Evolutionary conservation across 2,329 filamentous ascomycete genomes (phyloP).

Genomic region (Ceratocystis cubensis): DNA sequence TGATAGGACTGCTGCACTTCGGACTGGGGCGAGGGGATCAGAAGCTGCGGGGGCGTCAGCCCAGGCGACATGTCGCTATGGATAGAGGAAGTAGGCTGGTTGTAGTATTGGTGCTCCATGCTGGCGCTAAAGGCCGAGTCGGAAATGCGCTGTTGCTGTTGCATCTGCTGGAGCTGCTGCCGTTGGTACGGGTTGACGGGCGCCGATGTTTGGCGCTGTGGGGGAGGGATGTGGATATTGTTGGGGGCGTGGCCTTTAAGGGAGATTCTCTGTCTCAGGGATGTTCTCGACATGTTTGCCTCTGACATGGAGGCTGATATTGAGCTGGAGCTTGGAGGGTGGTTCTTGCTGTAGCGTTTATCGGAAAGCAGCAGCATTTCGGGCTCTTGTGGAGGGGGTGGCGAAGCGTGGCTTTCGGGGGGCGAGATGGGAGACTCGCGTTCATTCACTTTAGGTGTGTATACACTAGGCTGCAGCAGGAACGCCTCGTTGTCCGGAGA

Average conservation of each 20-base stretch:
- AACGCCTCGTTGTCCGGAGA: slow-evolving; percentile 26
- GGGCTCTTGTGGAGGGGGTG: slow-evolving; percentile 13
- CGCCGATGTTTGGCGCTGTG: slow-evolving; percentile 29
- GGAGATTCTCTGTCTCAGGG: slow-evolving; percentile 42
- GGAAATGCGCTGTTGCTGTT: slow-evolving; percentile 24
- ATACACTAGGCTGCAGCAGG: slow-evolving; percentile 45
- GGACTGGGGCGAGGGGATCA: slow-evolving; percentile 28
- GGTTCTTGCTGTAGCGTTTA: slow-evolving; percentile 22
- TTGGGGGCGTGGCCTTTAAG: slow-evolving; percentile 40
- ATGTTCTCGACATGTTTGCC: slow-evolving; percentile 28
- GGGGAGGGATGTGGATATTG: slow-evolving; percentile 42
- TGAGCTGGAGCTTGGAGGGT: slow-evolving; percentile 14
- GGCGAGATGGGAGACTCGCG: slow-evolving; percentile 34
- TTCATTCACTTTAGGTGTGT: slow-evolving; percentile 39
- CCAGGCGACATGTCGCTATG: slow-evolving; percentile 22
- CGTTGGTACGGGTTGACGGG: slow-evolving; percentile 23
- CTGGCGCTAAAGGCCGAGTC: slow-evolving; percentile 40
- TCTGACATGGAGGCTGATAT: background rate
- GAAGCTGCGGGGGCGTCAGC: background rate
- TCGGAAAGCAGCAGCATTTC: slow-evolving; percentile 16
- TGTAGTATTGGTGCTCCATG: slow-evolving; percentile 31
- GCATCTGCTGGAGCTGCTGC: slow-evolving; percentile 22
- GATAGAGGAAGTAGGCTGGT: slow-evolving; percentile 29
- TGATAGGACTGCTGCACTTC: slow-evolving; percentile 43
- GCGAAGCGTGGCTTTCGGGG: slow-evolving; percentile 31